Percentiles rank a stretch among this genome's conserved stretches.
phyloP scores from a whole-genome alignment of 2,329 filamentous ascomycete species.

The Ascochyta lentis region DNA sequence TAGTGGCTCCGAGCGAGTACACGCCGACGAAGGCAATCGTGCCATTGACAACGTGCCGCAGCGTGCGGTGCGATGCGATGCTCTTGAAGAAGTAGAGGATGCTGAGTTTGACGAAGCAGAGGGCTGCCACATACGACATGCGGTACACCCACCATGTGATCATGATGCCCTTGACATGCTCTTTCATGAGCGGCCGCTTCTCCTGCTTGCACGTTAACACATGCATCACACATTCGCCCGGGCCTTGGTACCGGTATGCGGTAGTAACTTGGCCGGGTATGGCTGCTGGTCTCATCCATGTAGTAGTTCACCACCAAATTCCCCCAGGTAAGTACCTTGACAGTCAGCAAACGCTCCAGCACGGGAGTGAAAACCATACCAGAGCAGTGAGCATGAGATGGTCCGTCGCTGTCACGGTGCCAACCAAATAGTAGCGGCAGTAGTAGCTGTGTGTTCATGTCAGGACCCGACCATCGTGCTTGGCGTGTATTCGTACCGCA shows the following conservation, averaged over 20 bases:
- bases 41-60: conserved; percentile 38
- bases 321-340: conserved; percentile 45
- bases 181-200: conserved; percentile 35
- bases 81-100: conserved; percentile 46
- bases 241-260: conserved; percentile 30
- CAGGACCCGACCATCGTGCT: not conserved
- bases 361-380: conserved; percentile 21
- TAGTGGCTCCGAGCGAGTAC: conserved; percentile 37
- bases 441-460: conserved; percentile 38
- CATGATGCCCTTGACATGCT: conserved; percentile 35
- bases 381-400: conserved; percentile 45
- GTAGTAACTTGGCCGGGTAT: conserved; percentile 33
- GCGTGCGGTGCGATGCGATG: conserved; percentile 43
- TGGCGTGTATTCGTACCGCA: not conserved
- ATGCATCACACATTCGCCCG: not conserved
- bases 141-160: conserved; percentile 47
- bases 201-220: conserved; percentile 31
- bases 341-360: not conserved
- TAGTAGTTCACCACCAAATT: conserved; percentile 46
- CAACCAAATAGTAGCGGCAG: conserved; percentile 43
- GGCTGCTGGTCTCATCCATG: conserved; percentile 40
- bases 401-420: conserved; percentile 39
- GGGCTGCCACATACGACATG: conserved; percentile 37
- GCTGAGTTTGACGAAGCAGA: conserved; percentile 44
- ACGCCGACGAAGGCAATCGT: conserved; percentile 41